Percentiles rank a stretch among this genome's conserved stretches.
phyloP scores from a whole-genome alignment of 2,329 filamentous ascomycete species.

The Trichoderma koningii region DNA sequence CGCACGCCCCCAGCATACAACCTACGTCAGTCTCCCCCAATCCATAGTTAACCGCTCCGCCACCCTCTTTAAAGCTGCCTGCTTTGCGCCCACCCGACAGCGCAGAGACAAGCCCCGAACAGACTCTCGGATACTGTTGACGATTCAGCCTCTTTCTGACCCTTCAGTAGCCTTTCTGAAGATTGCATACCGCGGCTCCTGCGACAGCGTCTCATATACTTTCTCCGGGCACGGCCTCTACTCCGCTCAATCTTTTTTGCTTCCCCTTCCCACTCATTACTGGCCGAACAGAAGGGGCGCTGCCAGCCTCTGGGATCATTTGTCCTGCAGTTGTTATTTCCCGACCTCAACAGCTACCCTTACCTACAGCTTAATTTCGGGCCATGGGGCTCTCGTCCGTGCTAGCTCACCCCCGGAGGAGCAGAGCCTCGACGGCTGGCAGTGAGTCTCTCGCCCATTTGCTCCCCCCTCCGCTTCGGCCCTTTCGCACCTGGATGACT shows the following conservation, averaged over 20 bases:
- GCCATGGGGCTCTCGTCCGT: conserved; percentile 27
- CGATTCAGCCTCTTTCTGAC: no score
- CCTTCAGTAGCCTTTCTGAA: no score
- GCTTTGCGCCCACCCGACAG: no score
- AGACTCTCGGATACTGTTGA: no score
- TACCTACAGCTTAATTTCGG: neutral
- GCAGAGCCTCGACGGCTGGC: conserved; percentile 25
- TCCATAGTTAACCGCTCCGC: neutral
- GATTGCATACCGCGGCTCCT: neutral
- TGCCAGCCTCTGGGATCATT: conserved; percentile 10
- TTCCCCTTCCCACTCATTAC: neutral
- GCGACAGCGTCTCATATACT: neutral
- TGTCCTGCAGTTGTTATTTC: neutral
- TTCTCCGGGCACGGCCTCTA: neutral
- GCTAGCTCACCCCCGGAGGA: conserved; percentile 25
- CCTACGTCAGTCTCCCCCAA: neutral
- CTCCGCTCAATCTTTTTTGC: neutral
- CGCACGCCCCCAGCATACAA: neutral
- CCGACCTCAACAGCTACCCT: conserved; percentile 7
- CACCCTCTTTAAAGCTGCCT: neutral
- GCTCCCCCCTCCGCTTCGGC: conserved; percentile 15
- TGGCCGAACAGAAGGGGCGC: conserved; percentile 5
- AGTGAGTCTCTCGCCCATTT: conserved; percentile 17
- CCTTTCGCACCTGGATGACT: conserved; percentile 18
- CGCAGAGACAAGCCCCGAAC: neutral